Conservation (phyloP, 225 moss, liverwort and hornwort species). For the Straminergon stramineum region DNA sequence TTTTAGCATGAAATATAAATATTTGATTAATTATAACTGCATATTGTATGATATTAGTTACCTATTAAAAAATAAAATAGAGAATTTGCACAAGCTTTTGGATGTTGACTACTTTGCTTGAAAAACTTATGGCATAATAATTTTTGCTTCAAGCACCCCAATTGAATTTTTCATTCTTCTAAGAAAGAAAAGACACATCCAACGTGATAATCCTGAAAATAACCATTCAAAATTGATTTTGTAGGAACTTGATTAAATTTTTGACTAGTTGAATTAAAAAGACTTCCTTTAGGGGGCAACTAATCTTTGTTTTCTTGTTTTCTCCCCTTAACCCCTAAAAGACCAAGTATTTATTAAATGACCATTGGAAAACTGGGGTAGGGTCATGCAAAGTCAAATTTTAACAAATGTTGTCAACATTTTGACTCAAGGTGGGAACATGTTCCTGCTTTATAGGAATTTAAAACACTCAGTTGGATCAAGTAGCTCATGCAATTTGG, state of each 20-base stretch:
- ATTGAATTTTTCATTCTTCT: background rate
- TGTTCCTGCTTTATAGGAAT: background rate
- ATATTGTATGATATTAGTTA: background rate
- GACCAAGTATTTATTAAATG: fast-evolving
- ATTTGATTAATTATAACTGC: background rate
- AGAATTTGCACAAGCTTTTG: fast-evolving
- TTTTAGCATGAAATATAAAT: too few relatives aligned
- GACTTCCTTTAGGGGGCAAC: background rate
- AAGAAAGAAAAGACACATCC: fast-evolving
- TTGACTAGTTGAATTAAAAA: background rate
- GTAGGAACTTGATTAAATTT: background rate
- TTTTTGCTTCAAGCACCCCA: fast-evolving
- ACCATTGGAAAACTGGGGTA: fast-evolving
- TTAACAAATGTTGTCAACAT: background rate
- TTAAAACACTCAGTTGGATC: fast-evolving
- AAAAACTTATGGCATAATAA: background rate
- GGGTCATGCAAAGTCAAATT: background rate
- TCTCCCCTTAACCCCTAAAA: fast-evolving
- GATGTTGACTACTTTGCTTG: fast-evolving
- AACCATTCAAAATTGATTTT: background rate
- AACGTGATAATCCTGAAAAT: too few relatives aligned
- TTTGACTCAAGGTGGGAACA: background rate
- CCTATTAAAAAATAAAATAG: background rate
- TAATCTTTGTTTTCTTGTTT: background rate
- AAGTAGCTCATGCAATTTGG: fast-evolving